Percentiles rank a stretch among this genome's conserved stretches.
Evolutionary conservation across 1,284 basidiomycete genomes (phyloP).

Genomic region (Puccinia hordei): DNA sequence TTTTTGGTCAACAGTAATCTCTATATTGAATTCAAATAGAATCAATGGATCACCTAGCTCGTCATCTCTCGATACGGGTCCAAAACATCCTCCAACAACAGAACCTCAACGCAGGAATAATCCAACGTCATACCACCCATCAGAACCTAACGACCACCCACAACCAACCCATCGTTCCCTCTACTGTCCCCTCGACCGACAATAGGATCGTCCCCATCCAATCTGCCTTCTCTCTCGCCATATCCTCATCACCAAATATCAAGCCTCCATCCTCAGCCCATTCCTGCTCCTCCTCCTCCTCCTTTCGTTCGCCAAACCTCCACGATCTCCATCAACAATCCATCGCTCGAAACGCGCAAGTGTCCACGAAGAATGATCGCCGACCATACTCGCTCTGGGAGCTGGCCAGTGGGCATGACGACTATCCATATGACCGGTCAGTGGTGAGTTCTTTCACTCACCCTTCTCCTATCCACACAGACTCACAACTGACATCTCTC

Average conservation of each 20-base stretch:
- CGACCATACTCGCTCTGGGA: constrained; percentile 29
- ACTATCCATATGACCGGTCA: constrained; percentile 39
- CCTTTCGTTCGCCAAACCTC: constrained; percentile 6
- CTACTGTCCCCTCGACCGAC: no score
- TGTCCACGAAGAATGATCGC: background rate
- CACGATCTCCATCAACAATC: background rate
- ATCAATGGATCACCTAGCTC: constrained; percentile 32
- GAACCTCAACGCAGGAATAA: background rate
- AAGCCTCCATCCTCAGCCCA: background rate
- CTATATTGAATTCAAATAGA: no score
- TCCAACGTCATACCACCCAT: constrained; percentile 16
- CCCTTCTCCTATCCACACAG: background rate
- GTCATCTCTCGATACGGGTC: background rate
- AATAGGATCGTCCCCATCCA: no score
- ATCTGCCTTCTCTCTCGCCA: no score
- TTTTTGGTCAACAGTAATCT: no score
- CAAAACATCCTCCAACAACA: constrained; percentile 6
- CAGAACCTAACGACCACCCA: background rate
- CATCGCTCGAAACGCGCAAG: constrained; percentile 16
- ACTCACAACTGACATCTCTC: background rate
- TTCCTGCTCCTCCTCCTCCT: no score
- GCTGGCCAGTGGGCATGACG: constrained; percentile 25
- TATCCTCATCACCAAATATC: no score
- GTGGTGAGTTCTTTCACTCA: constrained; percentile 19
- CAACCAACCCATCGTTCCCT: no score